Base-by-base conservation (phyloP, 164 flowering plant species). In the Dillenia turbinata region DNA sequence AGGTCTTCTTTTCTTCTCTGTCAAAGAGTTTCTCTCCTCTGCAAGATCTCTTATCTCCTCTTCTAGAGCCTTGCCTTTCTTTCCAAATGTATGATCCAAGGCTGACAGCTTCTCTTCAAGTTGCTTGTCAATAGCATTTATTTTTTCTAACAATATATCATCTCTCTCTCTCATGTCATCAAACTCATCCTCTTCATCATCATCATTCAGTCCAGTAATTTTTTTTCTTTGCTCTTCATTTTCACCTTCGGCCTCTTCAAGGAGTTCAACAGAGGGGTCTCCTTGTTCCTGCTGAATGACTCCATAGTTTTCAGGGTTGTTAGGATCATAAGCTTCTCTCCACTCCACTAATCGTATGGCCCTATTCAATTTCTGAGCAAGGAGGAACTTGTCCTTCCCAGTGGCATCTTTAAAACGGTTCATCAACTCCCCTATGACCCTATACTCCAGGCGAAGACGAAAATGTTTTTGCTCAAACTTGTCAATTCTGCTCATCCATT, bases 41-140 rank as follows among this genome's bases (percentile, higher is more conserved):
- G 97, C 97, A 47, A 94, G 93, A 63, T 86, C 85, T 71, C 82
- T 85, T 13, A 91, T 91, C 74, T 94, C 97, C 65, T 91, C 96
- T 78, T 91, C 97, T 47, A 94, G 71, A 68, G 71, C 67, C 71
- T 75, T 89, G 1, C 97, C 97, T 69, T 83, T 89, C 81, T 76
- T 91, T 56, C 99, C 99, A 73, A 91, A 94, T 13, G 97, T 94
- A 63, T 81, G 79, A 55, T 86, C 97, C 77, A 94, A 78, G 49
- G 76, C 85, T 6, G 85, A 86, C 8, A 94, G 77, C 79, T 94
- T 94, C 71, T 79, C 79, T 66, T 94, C 95, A 53, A 94, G 90
- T 67, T 77, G 71, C 79, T 79, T 79, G 73, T 94, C 99, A 22
- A 94, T 83, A 43, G 74, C 90, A 77, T 79, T 76, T 52, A 91